A percentile compares a stretch with the other conserved stretches of the same genome.
These are phyloP conservation scores for Mucor ambiguus DNA, from an alignment of 371 early-diverging fungal genomes.

Conservation along the genomic window DNA sequence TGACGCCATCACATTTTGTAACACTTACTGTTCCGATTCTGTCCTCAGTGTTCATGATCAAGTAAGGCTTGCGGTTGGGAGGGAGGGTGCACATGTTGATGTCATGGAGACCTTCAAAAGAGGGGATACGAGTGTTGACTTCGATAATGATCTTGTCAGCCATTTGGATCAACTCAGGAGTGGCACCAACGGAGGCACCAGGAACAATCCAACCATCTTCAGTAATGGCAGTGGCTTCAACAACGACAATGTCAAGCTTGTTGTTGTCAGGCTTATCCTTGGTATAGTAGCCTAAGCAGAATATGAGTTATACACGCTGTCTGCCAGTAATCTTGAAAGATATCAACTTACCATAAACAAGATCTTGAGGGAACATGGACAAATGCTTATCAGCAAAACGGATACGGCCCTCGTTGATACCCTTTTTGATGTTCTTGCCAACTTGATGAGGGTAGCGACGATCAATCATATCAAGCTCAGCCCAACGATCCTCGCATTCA, in stretches of 20 bases:
- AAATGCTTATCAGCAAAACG: constrained; percentile 63
- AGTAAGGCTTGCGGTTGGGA: constrained; percentile 53
- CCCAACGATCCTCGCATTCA: constrained; percentile 55
- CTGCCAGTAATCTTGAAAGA: not conserved
- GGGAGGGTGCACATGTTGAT: constrained; percentile 43
- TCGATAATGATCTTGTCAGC: constrained; percentile 58
- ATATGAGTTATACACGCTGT: not conserved
- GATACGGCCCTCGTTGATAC: constrained; percentile 55
- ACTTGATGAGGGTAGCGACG: constrained; percentile 62
- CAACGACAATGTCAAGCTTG: constrained; percentile 53
- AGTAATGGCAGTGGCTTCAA: constrained; percentile 59
- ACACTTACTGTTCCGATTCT: constrained; percentile 51
- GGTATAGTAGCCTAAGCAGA: constrained; percentile 41
- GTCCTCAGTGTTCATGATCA: constrained; percentile 53
- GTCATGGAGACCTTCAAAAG: constrained; percentile 58
- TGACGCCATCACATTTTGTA: not conserved
- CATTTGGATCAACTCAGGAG: constrained; percentile 55
- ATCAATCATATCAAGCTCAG: constrained; percentile 53
- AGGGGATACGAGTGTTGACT: constrained; percentile 57
- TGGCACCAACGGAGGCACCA: constrained; percentile 60
- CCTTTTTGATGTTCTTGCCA: constrained; percentile 56
- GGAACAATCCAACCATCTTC: constrained; percentile 59
- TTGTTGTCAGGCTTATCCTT: constrained; percentile 46
- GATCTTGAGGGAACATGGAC: constrained; percentile 59
- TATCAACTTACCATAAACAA: constrained; percentile 43